Evolutionary conservation across 768 basidiomycete genomes (phyloP), one percentile per base, ranked within the genome.

Genomic region (Tulasnella sp.): DNA sequence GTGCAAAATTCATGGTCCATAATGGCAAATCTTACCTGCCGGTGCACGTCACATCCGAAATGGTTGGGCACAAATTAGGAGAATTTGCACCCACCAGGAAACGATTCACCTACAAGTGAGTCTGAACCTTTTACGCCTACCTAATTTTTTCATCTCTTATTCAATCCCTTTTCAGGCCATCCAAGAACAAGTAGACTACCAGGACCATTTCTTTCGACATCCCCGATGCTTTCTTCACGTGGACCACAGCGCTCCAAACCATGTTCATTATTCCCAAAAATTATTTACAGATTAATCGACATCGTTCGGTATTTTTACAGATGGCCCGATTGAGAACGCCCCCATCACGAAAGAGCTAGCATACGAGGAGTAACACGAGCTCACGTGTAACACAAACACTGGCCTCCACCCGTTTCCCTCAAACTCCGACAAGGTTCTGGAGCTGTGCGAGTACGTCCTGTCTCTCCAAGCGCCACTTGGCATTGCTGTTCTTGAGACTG

Each of bases 1-100:
- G 95, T 3, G 85, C 96, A 42, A 89, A 90, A 49, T 98, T 99
- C 82, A 84, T 93, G 83, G 94, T 99, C 2, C 96, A 99, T 84
- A 98, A 98, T 79, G 97, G 97, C 42, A 94, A 91, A 83, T 89
- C 93, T 80, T 97, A 94, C 82, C 76, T 91, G 5, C 96, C 96
- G 0, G 91, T 99, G 52, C 83, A 87, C 64, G 87, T 99, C 79
- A 95, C 93, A 3, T 94, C 96, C 82, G 97, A 98, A 83, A 99
- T 99, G 97, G 94, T 99, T 1, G 97, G 97, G 0, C 96, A 99
- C 83, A 99, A 99, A 83, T 84, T 99, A 72, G 97, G 97, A 73
- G 96, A 98, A 86, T 98, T 99, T 83, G 85, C 94, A 52, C 89
- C 91, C 79, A 98, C 96, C 42, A 91, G 91, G 85, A 96, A 94